Evolutionary conservation across 768 basidiomycete genomes (phyloP), one percentile per base, ranked within the genome.

Genomic region (Sporobolomyces pararoseus): DNA sequence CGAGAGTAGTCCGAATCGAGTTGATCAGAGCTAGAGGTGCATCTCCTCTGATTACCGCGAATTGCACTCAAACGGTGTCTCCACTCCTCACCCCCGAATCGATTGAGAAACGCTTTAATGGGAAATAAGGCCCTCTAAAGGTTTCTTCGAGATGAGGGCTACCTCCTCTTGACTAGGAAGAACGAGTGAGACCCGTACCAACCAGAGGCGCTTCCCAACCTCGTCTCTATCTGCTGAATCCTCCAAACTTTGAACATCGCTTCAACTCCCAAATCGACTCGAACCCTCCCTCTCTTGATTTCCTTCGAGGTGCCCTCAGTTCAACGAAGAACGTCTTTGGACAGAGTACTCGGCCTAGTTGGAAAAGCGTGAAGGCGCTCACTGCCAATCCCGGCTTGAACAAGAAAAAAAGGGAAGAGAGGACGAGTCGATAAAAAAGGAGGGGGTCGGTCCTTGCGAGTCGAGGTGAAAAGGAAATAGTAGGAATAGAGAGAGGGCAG

Each of bases 1-100:
- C 59, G 32, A 61, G 59, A 61, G 59, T 61, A 61, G 59, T 61
- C 59, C 59, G 59, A 61, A 61, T 61, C 59, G 59, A 49, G 59
- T 61, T 61, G 13, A 25, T 35, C 53, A 55, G 52, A 14, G 54
- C 54, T 32, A 55, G 7, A 4, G 54, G 7, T n/a, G n/a, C n/a
- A n/a, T n/a, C n/a, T n/a, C n/a, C n/a, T n/a, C n/a, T 61, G 44
- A n/a, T 23, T n/a, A 61, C 59, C 21, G 59, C 59, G 59, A 61
- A 61, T 61, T 61, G 59, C 59, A 61, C 59, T 61, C 59, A 61
- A 61, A 29, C 59, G 59, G 44, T 49, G 17, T 49, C 46, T 61
- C 59, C 44, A 49, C 59, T 17, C n/a, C n/a, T n/a, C 13, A 6
- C 23, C 27, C 10, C 21, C 42, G 34, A 31, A 37, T 16, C 39